Evolutionary conservation across 2,329 filamentous ascomycete genomes (phyloP), one percentile per base, ranked within the genome.

Genomic region (Colletotrichum camelliae): DNA sequence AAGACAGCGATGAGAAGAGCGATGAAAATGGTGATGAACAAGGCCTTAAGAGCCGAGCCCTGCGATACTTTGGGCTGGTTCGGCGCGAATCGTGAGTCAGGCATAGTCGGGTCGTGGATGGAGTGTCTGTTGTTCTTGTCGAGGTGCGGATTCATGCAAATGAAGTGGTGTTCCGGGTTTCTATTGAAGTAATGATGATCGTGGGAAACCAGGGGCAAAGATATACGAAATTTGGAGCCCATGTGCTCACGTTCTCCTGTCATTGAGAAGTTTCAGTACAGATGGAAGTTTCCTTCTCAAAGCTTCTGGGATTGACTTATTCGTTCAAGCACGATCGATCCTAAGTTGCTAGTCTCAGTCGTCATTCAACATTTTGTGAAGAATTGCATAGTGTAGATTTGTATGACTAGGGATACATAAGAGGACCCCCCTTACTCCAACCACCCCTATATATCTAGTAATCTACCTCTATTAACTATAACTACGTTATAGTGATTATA

Each of bases 61-160:
- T 52, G 43, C n/a, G 43, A 4, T 52, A n/a, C 3, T 24, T 21
- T 24, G 10, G n/a, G 4, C 43, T 52, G 43, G 5, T 52, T n/a
- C 43, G 43, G 43, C n/a, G n/a, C n/a, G n/a, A 21, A 24, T 3
- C 12, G 43, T 52, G 43, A 52, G 10, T 52, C 43, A 0, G 21
- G 43, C 43, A 52, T 52, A 52, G 43, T 13, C 0, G 6, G 43
- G 0, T 21, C 43, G n/a, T 52, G 0, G n/a, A 1, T 21, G 1
- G 43, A 13, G n/a, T 21, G 18, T 4, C n/a, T 21, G 43, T 13
- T 1, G 43, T 52, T 52, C n/a, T 13, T 52, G 10, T 13, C 0
- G 6, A 52, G n/a, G 0, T 21, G 10, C 21, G 43, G n/a, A 48
- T 1, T 48, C 10, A 13, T 48, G 5, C 43, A 7, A 48, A 48